Evolutionary conservation across 1,139 yeast genomes (phyloP).

Genomic region (Meyerozyma elateridarum): DNA sequence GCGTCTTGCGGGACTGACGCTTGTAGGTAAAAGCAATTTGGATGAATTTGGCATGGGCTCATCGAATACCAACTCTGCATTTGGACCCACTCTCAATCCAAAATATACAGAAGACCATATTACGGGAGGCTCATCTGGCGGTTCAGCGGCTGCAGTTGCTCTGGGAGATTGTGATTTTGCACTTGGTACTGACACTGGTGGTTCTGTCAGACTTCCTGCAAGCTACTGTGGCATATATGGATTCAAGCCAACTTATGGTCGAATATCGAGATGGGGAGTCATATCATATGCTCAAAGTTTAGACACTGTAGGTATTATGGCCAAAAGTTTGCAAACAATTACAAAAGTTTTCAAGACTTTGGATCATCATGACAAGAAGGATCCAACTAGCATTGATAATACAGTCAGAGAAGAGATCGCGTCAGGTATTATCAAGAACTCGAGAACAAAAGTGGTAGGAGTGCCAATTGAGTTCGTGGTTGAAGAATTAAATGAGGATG

Average conservation of each 20-base stretch:
- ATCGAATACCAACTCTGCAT: constrained; percentile 50
- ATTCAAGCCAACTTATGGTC: constrained; percentile 89
- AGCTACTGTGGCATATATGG: constrained; percentile 81
- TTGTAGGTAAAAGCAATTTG: constrained; percentile 86
- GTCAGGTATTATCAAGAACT: constrained; percentile 9
- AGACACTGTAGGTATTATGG: constrained; percentile 87
- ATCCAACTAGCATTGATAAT: constrained; percentile 67
- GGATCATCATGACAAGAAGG: constrained; percentile 62
- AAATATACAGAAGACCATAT: constrained; percentile 35
- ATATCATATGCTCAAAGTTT: constrained; percentile 89
- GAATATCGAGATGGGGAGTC: constrained; percentile 89
- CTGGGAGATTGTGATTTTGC: constrained; percentile 59
- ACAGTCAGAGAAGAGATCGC: constrained; percentile 27
- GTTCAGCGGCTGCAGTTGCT: constrained; percentile 90
- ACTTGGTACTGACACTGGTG: constrained; percentile 96
- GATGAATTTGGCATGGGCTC: constrained; percentile 99
- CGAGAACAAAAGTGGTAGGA: constrained; percentile 49
- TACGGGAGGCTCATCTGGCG: constrained; percentile 95
- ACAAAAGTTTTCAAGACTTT: constrained; percentile 49
- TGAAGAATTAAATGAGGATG: constrained; percentile 46
- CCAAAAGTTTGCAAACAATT: constrained; percentile 43
- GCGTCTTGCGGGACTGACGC: constrained; percentile 43
- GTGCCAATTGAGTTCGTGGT: constrained; percentile 63
- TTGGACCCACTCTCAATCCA: constrained; percentile 74
- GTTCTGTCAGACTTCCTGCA: constrained; percentile 89